Percentiles rank a stretch among this genome's conserved stretches.
Evolutionary conservation across 768 basidiomycete genomes (phyloP).

Genomic region (Tulasnella sp.): DNA sequence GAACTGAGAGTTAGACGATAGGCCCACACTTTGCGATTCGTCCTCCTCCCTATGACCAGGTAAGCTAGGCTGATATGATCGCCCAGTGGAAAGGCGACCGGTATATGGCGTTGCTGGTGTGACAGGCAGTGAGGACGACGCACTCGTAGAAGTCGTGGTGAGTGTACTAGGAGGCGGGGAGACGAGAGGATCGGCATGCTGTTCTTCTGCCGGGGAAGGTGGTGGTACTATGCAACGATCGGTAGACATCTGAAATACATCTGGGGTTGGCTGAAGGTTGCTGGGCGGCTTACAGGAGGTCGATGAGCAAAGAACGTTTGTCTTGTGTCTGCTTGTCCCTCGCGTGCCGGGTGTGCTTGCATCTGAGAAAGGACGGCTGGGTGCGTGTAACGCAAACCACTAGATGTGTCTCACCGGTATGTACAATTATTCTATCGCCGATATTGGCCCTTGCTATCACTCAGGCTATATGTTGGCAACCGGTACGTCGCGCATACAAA

Average conservation of each 20-base stretch:
- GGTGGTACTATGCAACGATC: background rate
- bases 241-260: background rate
- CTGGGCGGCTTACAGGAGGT: background rate
- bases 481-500: too few relatives aligned
- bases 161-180: background rate
- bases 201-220: background rate
- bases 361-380: background rate
- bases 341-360: background rate
- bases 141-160: background rate
- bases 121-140: background rate
- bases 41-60: background rate
- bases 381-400: too few relatives aligned
- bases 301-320: background rate
- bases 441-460: too few relatives aligned
- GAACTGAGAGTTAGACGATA: background rate
- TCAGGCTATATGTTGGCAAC: too few relatives aligned
- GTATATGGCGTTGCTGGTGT: background rate
- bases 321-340: background rate
- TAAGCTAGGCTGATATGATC: background rate
- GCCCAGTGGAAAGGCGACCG: background rate
- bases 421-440: background rate
- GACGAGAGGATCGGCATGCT: background rate
- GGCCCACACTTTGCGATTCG: background rate
- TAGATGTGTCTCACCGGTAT: too few relatives aligned
- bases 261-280: background rate